These are phyloP conservation scores for Botryotinia narcissicola DNA, from an alignment of 2,329 filamentous ascomycete genomes.

Conservation along the genomic window DNA sequence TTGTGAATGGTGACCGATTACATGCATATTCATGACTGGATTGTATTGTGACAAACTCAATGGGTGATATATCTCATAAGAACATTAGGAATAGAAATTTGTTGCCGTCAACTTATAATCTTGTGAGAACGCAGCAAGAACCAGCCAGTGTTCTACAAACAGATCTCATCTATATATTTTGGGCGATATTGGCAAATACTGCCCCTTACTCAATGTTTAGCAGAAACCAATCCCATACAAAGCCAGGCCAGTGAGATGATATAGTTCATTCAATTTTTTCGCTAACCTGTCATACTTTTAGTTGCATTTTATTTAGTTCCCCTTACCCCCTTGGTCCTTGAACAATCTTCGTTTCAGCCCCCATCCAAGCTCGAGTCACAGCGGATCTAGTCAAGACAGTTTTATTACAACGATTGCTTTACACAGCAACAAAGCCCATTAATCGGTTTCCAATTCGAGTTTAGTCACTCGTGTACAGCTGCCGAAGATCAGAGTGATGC, in stretches of 20 bases:
- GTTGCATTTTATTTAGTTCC: neutral
- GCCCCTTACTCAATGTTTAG: neutral
- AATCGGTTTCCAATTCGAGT: neutral
- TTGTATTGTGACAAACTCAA: neutral
- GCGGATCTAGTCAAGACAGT: neutral
- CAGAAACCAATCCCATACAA: neutral
- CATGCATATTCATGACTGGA: neutral
- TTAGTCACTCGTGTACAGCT: neutral
- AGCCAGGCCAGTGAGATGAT: neutral
- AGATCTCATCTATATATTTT: neutral
- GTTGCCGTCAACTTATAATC: neutral
- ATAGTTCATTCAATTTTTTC: neutral
- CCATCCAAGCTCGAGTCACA: neutral
- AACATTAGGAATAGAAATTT: neutral
- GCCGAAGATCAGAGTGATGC: neutral
- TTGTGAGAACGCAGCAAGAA: neutral
- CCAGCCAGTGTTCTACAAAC: neutral
- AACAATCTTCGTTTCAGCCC: conserved; percentile 1
- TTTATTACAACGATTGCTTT: neutral
- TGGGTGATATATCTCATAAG: neutral
- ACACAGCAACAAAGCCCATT: neutral
- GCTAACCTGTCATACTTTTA: neutral
- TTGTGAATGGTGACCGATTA: neutral
- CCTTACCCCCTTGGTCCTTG: neutral
- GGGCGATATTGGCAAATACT: neutral